These are phyloP conservation scores for Trametes hirsuta DNA, from an alignment of 1,284 basidiomycete species.

Conservation along the genomic window DNA sequence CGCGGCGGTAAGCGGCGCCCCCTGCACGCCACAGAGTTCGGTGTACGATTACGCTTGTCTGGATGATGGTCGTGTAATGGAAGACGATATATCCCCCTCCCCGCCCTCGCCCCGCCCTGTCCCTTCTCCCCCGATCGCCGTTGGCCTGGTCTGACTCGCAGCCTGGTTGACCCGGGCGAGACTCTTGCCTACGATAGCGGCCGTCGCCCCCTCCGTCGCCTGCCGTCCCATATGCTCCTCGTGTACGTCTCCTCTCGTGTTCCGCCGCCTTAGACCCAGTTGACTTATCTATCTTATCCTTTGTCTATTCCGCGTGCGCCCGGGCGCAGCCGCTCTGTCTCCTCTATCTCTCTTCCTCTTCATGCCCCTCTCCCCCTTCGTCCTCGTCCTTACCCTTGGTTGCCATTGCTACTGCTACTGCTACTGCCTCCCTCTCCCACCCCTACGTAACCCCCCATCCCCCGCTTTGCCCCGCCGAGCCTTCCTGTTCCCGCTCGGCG, in stretches of 20 bases:
- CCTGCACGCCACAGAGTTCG: conserved; percentile 18
- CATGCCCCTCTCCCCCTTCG: neutral
- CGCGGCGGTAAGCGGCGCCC: conserved; percentile 22
- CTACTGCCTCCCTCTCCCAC: neutral
- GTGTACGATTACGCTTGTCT: conserved; percentile 23
- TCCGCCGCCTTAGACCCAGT: conserved; percentile 10
- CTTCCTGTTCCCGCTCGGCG: neutral
- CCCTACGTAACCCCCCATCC: conserved; percentile 5
- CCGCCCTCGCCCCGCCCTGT: conserved; percentile 3
- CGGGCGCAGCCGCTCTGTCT: conserved; percentile 2
- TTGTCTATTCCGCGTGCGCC: conserved; percentile 17
- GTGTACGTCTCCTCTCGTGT: conserved; percentile 19
- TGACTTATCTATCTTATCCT: conserved; percentile 27
- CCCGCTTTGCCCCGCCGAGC: neutral
- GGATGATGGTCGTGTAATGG: conserved; percentile 23
- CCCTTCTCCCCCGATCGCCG: conserved; percentile 17
- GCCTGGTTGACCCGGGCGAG: conserved; percentile 32
- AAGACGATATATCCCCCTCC: conserved; percentile 19
- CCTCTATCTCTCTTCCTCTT: neutral
- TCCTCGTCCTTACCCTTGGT: neutral
- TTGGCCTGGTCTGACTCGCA: conserved; percentile 26
- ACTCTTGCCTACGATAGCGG: conserved; percentile 23
- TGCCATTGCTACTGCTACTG: neutral
- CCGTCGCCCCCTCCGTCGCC: conserved; percentile 16
- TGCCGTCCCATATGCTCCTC: conserved; percentile 10